Evolutionary conservation across 1,139 yeast genomes (phyloP).

Genomic region (Protomyces inouyei): DNA sequence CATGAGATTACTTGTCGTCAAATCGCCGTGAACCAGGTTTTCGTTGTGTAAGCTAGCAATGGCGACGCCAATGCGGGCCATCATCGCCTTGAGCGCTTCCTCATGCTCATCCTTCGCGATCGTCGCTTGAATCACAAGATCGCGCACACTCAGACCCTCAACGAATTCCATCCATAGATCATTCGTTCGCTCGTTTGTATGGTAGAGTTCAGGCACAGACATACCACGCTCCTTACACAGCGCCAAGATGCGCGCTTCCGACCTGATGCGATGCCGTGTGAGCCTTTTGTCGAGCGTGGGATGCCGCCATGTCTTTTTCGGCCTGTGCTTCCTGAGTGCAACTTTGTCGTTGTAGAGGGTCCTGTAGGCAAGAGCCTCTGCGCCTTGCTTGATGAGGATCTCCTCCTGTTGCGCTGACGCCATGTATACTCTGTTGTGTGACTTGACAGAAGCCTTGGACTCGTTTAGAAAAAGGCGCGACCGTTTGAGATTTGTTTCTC

Average conservation of each 20-base stretch:
- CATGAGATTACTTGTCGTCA: conserved; percentile 84
- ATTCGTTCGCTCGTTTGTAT: conserved; percentile 72
- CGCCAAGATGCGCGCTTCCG: conserved; percentile 75
- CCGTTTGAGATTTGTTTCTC: too few relatives aligned
- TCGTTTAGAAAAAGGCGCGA: too few relatives aligned
- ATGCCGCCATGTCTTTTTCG: conserved; percentile 84
- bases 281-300: conserved; percentile 70
- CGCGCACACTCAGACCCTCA: conserved; percentile 40
- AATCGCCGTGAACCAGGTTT: conserved; percentile 89
- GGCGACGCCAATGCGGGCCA: conserved; percentile 55
- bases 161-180: conserved; percentile 83
- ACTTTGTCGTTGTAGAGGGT: conserved; percentile 49
- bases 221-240: conserved; percentile 56
- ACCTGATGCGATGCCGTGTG: conserved; percentile 72
- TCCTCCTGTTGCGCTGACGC: conserved; percentile 34
- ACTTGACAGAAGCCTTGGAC: too few relatives aligned
- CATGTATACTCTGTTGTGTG: neutral
- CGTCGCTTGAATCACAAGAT: conserved; percentile 41
- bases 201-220: conserved; percentile 62
- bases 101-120: conserved; percentile 35
- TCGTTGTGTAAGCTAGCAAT: conserved; percentile 68
- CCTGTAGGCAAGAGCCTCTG: conserved; percentile 79
- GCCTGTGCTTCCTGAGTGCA: conserved; percentile 71
- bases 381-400: conserved; percentile 77
- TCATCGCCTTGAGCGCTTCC: conserved; percentile 21